These are phyloP conservation scores for Plasmopara viticola DNA, from an alignment of 352 stramenopile genomes.

Conservation along the genomic window DNA sequence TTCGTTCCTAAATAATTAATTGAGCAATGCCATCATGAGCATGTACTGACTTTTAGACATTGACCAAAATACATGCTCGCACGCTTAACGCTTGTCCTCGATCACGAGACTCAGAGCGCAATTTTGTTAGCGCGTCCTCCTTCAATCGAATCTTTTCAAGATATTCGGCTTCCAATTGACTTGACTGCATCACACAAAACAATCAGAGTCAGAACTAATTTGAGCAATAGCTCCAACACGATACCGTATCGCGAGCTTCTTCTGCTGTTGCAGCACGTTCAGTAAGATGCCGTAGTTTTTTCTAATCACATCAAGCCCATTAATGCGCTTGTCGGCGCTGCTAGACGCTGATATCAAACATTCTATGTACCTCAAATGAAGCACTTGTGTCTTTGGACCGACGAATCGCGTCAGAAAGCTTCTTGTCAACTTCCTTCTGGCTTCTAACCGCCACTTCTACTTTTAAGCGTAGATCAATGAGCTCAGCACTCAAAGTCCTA, in stretches of 20 bases:
- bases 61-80: slow-evolving; percentile 2
- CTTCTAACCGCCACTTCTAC: slow-evolving; percentile 36
- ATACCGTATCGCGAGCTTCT: slow-evolving; percentile 53
- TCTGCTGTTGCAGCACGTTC: slow-evolving; percentile 47
- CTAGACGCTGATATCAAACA: neutral
- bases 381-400: slow-evolving; percentile 34
- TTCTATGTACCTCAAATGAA: slow-evolving; percentile 35
- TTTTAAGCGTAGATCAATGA: slow-evolving; percentile 48
- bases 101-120: slow-evolving; percentile 45
- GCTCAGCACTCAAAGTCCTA: slow-evolving; percentile 32
- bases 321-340: neutral
- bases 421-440: slow-evolving; percentile 54
- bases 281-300: slow-evolving; percentile 39
- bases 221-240: neutral
- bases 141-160: slow-evolving; percentile 40
- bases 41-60: neutral
- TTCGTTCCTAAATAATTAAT: slow-evolving; percentile 25
- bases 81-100: slow-evolving; percentile 51
- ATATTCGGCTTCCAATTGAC: slow-evolving; percentile 40
- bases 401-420: slow-evolving; percentile 29
- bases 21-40: neutral
- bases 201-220: neutral
- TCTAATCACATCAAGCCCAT: slow-evolving; percentile 11
- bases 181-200: slow-evolving; percentile 22
- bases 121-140: slow-evolving; percentile 43